phyloP scores from a whole-genome alignment of 169 alveolate genomes.

The Toxoplasma gondii region DNA sequence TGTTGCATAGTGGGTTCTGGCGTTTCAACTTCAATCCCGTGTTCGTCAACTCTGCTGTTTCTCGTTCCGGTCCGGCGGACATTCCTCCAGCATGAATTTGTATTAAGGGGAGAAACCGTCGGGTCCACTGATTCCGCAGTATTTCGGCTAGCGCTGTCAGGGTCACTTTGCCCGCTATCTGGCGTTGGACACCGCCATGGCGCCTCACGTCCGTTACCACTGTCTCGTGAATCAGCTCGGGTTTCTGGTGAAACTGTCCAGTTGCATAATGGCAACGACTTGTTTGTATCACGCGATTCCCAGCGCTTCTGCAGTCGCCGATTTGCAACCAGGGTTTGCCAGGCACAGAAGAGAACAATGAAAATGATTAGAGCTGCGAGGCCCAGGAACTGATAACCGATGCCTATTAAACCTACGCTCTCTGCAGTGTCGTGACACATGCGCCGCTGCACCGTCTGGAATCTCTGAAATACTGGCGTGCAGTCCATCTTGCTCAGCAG shows the following conservation, averaged over 20 bases:
- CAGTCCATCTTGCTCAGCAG: conserved; percentile 11
- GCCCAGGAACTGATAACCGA: background rate
- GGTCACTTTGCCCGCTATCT: background rate
- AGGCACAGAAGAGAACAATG: background rate
- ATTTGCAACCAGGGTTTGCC: background rate
- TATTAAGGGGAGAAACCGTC: background rate
- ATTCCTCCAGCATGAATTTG: too few species aligned
- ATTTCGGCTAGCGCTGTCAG: background rate
- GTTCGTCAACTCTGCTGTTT: background rate
- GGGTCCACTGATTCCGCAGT: background rate
- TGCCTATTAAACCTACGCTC: background rate
- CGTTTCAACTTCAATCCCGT: background rate
- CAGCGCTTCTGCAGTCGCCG: background rate
- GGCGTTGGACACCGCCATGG: background rate
- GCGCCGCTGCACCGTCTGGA: background rate
- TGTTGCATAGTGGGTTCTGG: background rate
- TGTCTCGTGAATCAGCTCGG: background rate
- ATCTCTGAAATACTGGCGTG: background rate
- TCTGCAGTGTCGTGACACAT: background rate
- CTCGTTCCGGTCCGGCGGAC: background rate
- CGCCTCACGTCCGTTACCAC: background rate
- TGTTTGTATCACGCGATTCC: background rate
- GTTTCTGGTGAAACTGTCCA: background rate
- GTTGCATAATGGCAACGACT: background rate
- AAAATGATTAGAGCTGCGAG: background rate